Percentiles rank a stretch among this genome's conserved stretches.
Conservation (phyloP, 2,329 filamentous ascomycete species). For the Pseudocercospora macadamiae region DNA sequence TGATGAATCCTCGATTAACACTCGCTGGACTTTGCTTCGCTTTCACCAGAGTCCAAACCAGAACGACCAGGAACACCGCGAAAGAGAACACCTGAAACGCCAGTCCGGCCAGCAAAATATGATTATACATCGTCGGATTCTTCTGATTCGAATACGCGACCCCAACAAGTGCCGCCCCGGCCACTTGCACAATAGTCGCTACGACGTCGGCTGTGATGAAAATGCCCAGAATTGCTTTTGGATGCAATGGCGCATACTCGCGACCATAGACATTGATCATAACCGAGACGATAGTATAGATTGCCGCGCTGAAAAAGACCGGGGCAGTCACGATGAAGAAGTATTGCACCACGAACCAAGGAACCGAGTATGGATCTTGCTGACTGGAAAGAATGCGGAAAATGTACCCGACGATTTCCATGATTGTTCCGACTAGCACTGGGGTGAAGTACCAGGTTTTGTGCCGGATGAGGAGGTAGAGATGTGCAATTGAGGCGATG, state of each 20-base stretch:
- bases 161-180: slow-evolving; percentile 59
- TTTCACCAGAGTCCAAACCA: slow-evolving; percentile 46
- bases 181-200: slow-evolving; percentile 57
- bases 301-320: slow-evolving; percentile 59
- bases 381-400: slow-evolving; percentile 54
- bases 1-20: slow-evolving; percentile 46
- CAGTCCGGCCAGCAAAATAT: slow-evolving; percentile 59
- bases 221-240: slow-evolving; percentile 54
- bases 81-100: slow-evolving; percentile 60
- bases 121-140: slow-evolving; percentile 56
- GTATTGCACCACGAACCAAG: slow-evolving; percentile 61
- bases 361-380: slow-evolving; percentile 56
- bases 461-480: slow-evolving; percentile 39
- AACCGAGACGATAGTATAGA: slow-evolving; percentile 59
- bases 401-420: slow-evolving; percentile 57
- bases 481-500: slow-evolving; percentile 45
- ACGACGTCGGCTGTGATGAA: slow-evolving; percentile 60
- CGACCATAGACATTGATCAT: slow-evolving; percentile 53
- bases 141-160: slow-evolving; percentile 51
- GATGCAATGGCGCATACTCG: slow-evolving; percentile 49
- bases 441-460: slow-evolving; percentile 54
- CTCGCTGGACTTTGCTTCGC: slow-evolving; percentile 36
- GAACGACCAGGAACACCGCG: slow-evolving; percentile 51
- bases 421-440: slow-evolving; percentile 48
- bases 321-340: slow-evolving; percentile 65